These are phyloP conservation scores for Solanum microdontum DNA, from an alignment of 257 asterid species.

Conservation along the genomic window DNA sequence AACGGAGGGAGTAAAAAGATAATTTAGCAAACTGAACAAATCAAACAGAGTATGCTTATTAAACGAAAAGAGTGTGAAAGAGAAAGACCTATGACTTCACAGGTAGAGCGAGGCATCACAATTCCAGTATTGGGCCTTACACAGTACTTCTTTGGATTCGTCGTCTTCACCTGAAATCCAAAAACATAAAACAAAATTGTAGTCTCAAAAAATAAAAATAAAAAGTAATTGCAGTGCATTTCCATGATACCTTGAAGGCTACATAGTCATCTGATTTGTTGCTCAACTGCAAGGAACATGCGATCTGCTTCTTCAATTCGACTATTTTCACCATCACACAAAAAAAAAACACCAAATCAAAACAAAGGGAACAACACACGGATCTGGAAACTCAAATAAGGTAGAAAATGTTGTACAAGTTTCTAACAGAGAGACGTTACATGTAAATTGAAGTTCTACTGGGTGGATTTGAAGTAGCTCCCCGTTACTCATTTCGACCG, in stretches of 20 bases:
- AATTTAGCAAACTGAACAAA: background rate
- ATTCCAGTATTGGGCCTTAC: slow-evolving; percentile 97
- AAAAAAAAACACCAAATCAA: background rate
- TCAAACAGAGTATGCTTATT: background rate
- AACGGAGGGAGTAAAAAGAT: background rate
- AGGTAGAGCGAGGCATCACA: slow-evolving; percentile 68
- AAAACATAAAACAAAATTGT: background rate
- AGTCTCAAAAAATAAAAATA: background rate
- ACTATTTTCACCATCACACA: slow-evolving; percentile 22
- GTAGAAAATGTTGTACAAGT: slow-evolving; percentile 9
- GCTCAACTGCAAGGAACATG: slow-evolving; percentile 47
- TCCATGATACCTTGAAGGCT: slow-evolving; percentile 58
- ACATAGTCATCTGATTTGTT: slow-evolving; percentile 56
- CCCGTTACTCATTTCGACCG: slow-evolving; percentile 7
- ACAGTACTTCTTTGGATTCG: slow-evolving; percentile 97
- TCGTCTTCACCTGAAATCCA: slow-evolving; percentile 72
- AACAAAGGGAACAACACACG: background rate
- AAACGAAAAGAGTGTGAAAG: background rate
- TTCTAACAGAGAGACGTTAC: slow-evolving; percentile 19
- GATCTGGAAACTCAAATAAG: slow-evolving; percentile 16
- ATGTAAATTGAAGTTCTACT: slow-evolving; percentile 31
- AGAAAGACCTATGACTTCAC: slow-evolving; percentile 59
- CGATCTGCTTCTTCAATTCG: slow-evolving; percentile 82
- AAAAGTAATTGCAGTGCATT: background rate
- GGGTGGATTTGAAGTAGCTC: slow-evolving; percentile 19